Evolutionary conservation across 2,329 filamentous ascomycete genomes (phyloP).

Genomic region (Fonsecaea pedrosoi): DNA sequence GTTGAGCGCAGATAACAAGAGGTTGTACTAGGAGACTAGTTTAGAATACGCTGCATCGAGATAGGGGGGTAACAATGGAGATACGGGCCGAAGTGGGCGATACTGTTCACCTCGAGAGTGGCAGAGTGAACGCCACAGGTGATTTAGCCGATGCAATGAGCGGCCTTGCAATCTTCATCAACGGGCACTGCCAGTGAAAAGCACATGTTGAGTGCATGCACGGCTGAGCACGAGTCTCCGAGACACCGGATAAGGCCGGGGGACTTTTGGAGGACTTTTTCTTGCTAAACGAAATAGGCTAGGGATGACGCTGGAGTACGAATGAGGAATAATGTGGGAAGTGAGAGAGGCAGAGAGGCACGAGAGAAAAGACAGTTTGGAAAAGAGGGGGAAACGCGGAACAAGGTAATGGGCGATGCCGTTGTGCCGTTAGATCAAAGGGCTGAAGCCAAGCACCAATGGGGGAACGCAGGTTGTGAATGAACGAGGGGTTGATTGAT

Average conservation of each 20-base stretch:
- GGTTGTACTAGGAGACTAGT: too few species aligned
- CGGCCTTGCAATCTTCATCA: not conserved
- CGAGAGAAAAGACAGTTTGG: not conserved
- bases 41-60: too few species aligned
- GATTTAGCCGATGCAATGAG: not conserved
- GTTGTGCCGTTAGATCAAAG: constrained; percentile 10
- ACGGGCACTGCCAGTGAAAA: not conserved
- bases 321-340: not conserved
- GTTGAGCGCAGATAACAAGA: too few species aligned
- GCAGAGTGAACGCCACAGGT: not conserved
- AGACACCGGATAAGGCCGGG: not conserved
- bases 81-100: too few species aligned
- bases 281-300: not conserved
- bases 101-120: constrained; percentile 15
- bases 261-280: constrained; percentile 22
- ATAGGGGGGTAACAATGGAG: too few species aligned
- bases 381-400: too few species aligned
- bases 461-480: not conserved
- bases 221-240: constrained; percentile 8
- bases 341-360: not conserved
- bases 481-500: constrained; percentile 5
- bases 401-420: too few species aligned
- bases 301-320: not conserved
- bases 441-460: constrained; percentile 10
- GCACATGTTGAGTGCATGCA: constrained; percentile 1